A percentile compares a stretch with the other conserved stretches of the same genome.
These are phyloP conservation scores for Pyrus pyrifolia DNA, from an alignment of 306 rosid species.

Conservation along the genomic window DNA sequence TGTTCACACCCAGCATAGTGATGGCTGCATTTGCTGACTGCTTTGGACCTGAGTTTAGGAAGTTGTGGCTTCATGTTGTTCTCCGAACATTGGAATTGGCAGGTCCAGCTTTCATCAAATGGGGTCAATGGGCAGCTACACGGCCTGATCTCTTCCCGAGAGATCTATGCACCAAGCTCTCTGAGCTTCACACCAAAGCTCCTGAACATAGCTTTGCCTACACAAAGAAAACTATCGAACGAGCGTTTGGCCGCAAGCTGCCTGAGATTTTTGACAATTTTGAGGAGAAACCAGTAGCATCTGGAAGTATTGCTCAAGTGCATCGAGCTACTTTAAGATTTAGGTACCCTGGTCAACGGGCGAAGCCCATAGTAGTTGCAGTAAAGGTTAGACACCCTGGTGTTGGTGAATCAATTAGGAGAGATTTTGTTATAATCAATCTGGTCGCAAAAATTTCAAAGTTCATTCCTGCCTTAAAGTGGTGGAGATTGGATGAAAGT, in stretches of 20 bases:
- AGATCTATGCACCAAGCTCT: constrained; percentile 73
- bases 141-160: constrained; percentile 97
- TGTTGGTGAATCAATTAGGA: constrained; percentile 91
- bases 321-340: constrained; percentile 80
- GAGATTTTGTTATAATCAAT: constrained; percentile 87
- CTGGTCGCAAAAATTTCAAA: constrained; percentile 63
- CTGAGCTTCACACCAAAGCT: constrained; percentile 91
- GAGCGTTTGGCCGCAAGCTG: constrained; percentile 78
- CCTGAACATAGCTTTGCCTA: constrained; percentile 92
- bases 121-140: constrained; percentile 99
- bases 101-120: constrained; percentile 96
- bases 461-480: constrained; percentile 71
- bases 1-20: constrained; percentile 82
- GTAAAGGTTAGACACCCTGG: constrained; percentile 99
- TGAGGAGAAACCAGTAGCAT: constrained; percentile 92
- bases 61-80: constrained; percentile 69
- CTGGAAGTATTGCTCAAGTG: constrained; percentile 99
- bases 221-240: constrained; percentile 85
- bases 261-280: constrained; percentile 87
- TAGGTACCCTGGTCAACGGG: constrained; percentile 85
- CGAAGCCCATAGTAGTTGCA: constrained; percentile 70
- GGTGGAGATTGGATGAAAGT: constrained; percentile 99
- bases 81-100: constrained; percentile 79
- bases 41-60: constrained; percentile 64
- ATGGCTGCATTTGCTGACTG: constrained; percentile 81